These are phyloP conservation scores for Phaeosphaeriaceae sp. DNA, from an alignment of 2,329 filamentous ascomycete species.

Conservation along the genomic window DNA sequence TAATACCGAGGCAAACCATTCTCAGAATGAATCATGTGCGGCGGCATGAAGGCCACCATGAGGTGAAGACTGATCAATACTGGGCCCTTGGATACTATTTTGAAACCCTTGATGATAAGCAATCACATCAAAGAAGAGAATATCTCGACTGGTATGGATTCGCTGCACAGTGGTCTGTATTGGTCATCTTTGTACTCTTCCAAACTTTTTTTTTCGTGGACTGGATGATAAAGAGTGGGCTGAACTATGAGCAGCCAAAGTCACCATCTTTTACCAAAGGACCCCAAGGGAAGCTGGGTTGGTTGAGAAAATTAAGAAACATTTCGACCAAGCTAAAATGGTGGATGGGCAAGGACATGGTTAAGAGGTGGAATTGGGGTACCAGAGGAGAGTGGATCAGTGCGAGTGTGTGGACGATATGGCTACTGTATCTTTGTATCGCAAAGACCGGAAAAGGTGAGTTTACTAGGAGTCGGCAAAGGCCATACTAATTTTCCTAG, in stretches of 20 bases:
- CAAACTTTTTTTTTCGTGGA: constrained; percentile 48
- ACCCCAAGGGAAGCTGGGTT: constrained; percentile 26
- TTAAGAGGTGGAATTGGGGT: constrained; percentile 56
- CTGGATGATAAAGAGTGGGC: constrained; percentile 38
- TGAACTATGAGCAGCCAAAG: constrained; percentile 45
- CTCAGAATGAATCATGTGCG: constrained; percentile 22
- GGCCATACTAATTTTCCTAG: constrained; percentile 41
- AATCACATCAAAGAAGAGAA: constrained; percentile 58
- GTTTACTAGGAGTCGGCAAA: constrained; percentile 18
- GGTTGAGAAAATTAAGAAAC: constrained; percentile 31
- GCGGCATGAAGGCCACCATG: constrained; percentile 32
- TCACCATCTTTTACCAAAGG: constrained; percentile 51
- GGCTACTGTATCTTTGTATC: constrained; percentile 59
- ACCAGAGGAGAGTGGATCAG: constrained; percentile 59
- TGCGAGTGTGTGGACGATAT: constrained; percentile 57
- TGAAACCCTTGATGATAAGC: constrained; percentile 55
- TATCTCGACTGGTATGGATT: constrained; percentile 62
- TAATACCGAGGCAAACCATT: background rate
- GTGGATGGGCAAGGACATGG: constrained; percentile 55
- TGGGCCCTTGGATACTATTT: constrained; percentile 59
- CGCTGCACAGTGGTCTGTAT: constrained; percentile 62
- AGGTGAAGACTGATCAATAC: constrained; percentile 32
- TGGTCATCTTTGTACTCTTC: constrained; percentile 54
- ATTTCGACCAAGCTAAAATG: constrained; percentile 42
- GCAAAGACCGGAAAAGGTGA: constrained; percentile 62